Evolutionary conservation across 1,284 basidiomycete genomes (phyloP).

Genomic region (Vanrija humicola): DNA sequence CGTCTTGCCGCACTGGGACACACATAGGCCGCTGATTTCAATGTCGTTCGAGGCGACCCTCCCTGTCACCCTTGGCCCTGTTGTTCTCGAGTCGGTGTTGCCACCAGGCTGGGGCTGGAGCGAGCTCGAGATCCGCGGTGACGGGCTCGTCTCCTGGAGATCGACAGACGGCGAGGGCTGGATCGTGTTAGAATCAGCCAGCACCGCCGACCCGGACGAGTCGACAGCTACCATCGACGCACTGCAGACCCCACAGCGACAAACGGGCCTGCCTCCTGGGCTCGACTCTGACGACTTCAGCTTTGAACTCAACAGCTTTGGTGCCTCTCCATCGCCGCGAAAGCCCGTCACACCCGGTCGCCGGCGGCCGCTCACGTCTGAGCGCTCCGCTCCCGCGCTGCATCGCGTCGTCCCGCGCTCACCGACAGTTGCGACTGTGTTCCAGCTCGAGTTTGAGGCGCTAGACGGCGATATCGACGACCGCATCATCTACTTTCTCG

Average conservation of each 20-base stretch:
- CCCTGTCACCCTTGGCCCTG: not conserved
- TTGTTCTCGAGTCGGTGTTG: constrained; percentile 21
- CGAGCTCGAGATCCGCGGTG: constrained; percentile 26
- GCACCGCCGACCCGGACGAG: constrained; percentile 10
- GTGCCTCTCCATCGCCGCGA: not conserved
- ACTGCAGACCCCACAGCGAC: not conserved
- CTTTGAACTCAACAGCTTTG: constrained; percentile 28
- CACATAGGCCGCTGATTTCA: constrained; percentile 18
- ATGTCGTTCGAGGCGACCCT: constrained; percentile 23
- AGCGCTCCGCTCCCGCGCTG: not conserved
- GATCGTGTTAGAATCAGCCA: constrained; percentile 10
- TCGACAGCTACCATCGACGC: constrained; percentile 26
- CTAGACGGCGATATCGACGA: constrained; percentile 3
- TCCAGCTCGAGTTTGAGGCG: constrained; percentile 25
- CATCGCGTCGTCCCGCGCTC: constrained; percentile 7
- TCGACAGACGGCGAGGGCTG: constrained; percentile 26
- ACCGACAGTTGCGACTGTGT: constrained; percentile 11
- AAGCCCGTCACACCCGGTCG: not conserved
- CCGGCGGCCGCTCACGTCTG: constrained; percentile 1
- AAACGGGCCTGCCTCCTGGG: not conserved
- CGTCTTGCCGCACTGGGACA: constrained; percentile 26
- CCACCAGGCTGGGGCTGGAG: constrained; percentile 41
- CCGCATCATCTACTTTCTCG: constrained; percentile 15
- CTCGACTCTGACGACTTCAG: constrained; percentile 33
- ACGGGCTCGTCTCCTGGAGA: constrained; percentile 28